Conservation (phyloP, 768 basidiomycete genomes). For the Amanita rubescens region DNA sequence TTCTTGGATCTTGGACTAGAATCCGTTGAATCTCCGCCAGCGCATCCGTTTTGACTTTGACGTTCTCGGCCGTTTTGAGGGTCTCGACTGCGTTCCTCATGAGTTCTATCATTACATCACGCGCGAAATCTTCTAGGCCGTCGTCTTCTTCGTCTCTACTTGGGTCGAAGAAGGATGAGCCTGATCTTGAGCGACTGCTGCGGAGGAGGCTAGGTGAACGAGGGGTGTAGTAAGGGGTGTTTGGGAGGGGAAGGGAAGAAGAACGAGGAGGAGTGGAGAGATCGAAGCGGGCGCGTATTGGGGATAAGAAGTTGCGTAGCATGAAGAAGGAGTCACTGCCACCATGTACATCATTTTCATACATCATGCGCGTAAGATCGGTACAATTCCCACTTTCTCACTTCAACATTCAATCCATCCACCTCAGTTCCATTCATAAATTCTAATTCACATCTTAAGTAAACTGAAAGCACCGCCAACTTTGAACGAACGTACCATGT, state of each 20-base stretch:
- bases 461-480: too few relatives aligned
- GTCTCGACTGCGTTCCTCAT: slow-evolving; percentile 67
- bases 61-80: slow-evolving; percentile 40
- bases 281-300: slow-evolving; percentile 50
- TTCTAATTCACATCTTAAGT: too few relatives aligned
- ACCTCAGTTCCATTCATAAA: too few relatives aligned
- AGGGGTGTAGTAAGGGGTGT: not conserved
- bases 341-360: too few relatives aligned
- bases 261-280: not conserved
- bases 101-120: slow-evolving; percentile 63
- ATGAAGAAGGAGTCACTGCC: slow-evolving; percentile 31
- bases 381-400: slow-evolving; percentile 36
- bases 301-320: slow-evolving; percentile 53
- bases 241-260: not conserved
- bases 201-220: slow-evolving; percentile 14
- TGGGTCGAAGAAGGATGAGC: slow-evolving; percentile 4
- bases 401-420: too few relatives aligned
- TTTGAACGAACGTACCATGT: slow-evolving; percentile 29
- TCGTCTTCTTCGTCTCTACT: slow-evolving; percentile 25
- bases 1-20: slow-evolving; percentile 54
- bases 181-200: slow-evolving; percentile 2
- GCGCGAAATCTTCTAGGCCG: slow-evolving; percentile 59
- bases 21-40: slow-evolving; percentile 63
- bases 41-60: slow-evolving; percentile 31
- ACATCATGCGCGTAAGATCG: slow-evolving; percentile 40